phyloP scores from a whole-genome alignment of 768 basidiomycete species.

The Psilocybe azurescens region DNA sequence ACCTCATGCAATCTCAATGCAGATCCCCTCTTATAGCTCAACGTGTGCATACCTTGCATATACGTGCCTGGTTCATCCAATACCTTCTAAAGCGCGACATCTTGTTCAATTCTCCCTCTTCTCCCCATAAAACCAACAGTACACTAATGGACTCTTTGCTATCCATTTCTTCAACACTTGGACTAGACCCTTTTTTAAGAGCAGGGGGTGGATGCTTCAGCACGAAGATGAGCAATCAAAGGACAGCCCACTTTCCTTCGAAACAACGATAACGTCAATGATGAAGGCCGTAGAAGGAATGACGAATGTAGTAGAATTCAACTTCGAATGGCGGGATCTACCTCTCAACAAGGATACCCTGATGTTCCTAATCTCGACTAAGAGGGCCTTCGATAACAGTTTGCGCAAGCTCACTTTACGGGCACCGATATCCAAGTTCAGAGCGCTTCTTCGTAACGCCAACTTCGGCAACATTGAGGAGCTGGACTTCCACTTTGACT shows the following conservation, averaged over 20 bases:
- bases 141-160: neutral
- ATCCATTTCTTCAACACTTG: neutral
- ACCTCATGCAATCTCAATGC: neutral
- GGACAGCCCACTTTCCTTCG: slow-evolving; percentile 17
- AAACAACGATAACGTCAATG: slow-evolving; percentile 35
- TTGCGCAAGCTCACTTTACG: slow-evolving; percentile 39
- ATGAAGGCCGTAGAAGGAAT: slow-evolving; percentile 37
- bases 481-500: slow-evolving; percentile 40
- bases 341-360: slow-evolving; percentile 33
- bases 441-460: slow-evolving; percentile 30
- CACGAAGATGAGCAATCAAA: neutral
- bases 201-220: neutral
- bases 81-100: slow-evolving; percentile 32
- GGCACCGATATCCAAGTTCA: slow-evolving; percentile 37
- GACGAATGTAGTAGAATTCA: slow-evolving; percentile 36
- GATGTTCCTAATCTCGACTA: slow-evolving; percentile 32
- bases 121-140: neutral
- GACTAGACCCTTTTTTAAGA: neutral
- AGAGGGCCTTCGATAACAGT: slow-evolving; percentile 32
- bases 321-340: slow-evolving; percentile 45
- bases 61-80: slow-evolving; percentile 47
- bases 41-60: slow-evolving; percentile 38
- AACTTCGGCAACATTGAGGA: slow-evolving; percentile 38
- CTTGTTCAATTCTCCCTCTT: slow-evolving; percentile 11
- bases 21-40: slow-evolving; percentile 37